A percentile compares a stretch with the other conserved stretches of the same genome.
phyloP scores from a whole-genome alignment of 2,329 filamentous ascomycete species.

The Raffaelea arxii region DNA sequence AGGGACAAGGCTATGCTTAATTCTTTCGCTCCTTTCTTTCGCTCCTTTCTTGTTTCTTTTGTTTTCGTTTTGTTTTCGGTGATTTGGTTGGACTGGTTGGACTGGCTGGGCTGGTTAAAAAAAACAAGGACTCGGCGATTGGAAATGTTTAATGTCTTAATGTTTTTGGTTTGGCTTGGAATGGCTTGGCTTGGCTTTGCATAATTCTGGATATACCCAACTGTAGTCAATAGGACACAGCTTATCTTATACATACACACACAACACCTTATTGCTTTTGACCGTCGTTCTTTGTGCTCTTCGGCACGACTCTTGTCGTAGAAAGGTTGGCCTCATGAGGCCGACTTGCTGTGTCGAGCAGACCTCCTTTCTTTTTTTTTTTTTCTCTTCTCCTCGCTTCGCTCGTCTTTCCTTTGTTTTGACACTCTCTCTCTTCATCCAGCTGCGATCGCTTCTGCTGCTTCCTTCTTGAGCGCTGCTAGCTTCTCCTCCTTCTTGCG shows the following conservation, averaged over 20 bases:
- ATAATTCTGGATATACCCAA: too few species aligned
- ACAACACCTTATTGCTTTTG: too few species aligned
- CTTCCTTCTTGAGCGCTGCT: constrained; percentile 47
- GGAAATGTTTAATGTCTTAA: not conserved
- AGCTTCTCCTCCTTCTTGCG: constrained; percentile 56
- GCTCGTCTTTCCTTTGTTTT: not conserved
- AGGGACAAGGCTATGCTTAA: constrained; percentile 28
- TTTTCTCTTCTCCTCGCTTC: not conserved
- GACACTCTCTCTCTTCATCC: constrained; percentile 5
- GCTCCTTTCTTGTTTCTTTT: not conserved
- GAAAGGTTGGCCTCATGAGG: too few species aligned
- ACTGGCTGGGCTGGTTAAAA: too few species aligned
- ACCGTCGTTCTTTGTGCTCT: too few species aligned
- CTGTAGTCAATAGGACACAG: too few species aligned
- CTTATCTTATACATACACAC: too few species aligned
- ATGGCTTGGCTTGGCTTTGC: too few species aligned
- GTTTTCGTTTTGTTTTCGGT: too few species aligned
- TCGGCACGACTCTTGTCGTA: too few species aligned
- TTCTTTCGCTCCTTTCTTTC: not conserved
- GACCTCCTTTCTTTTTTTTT: not conserved
- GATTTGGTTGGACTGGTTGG: not conserved
- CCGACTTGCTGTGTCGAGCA: too few species aligned
- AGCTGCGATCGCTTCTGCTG: constrained; percentile 9
- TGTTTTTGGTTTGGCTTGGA: not conserved
- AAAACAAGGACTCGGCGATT: not conserved